Evolutionary conservation across 208 protist genomes (phyloP).

Genomic region (Leishmania amazonensis): DNA sequence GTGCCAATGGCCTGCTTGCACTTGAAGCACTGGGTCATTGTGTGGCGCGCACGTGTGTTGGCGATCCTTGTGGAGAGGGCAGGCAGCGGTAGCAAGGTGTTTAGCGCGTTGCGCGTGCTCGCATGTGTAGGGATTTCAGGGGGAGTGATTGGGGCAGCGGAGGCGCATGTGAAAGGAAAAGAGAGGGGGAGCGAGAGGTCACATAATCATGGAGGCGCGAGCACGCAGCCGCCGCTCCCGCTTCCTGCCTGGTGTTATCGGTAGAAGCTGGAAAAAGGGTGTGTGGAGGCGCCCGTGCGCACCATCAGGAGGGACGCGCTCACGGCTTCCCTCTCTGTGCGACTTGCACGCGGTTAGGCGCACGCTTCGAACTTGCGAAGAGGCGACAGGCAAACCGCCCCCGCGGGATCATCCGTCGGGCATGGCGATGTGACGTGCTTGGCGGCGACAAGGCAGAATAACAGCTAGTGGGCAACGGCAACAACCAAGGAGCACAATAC

Average conservation of each 20-base stretch:
- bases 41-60: background rate
- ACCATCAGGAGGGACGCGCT: background rate
- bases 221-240: background rate
- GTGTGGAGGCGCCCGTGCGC: background rate
- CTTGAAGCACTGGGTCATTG: slow-evolving; percentile 68
- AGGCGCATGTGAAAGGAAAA: background rate
- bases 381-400: background rate
- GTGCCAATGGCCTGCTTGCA: slow-evolving; percentile 52
- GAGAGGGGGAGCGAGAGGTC: background rate
- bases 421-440: background rate
- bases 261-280: background rate
- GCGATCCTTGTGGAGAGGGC: background rate
- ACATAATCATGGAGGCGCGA: background rate
- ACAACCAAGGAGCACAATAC: no score
- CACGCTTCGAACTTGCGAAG: background rate
- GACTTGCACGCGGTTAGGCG: background rate
- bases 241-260: background rate
- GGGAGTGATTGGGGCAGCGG: background rate
- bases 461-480: background rate
- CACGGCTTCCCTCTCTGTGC: background rate
- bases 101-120: background rate
- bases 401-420: background rate
- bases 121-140: background rate
- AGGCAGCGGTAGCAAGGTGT: background rate
- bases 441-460: background rate